Evolutionary conservation across 768 basidiomycete species (phyloP).

Genomic region (Boletus subparvulus): DNA sequence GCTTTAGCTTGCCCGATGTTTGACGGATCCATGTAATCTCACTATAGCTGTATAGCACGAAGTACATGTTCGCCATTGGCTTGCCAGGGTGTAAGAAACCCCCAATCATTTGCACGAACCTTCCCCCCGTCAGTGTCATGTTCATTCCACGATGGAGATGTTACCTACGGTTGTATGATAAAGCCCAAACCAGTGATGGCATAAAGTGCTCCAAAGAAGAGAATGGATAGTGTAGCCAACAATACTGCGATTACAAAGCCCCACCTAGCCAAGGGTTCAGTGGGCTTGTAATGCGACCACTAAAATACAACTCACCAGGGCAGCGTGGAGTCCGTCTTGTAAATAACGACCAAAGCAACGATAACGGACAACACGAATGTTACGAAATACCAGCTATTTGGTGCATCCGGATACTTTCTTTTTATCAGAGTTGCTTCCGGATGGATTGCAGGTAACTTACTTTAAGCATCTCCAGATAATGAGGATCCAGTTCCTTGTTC

Average conservation of each 20-base stretch:
- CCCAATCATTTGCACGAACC: constrained; percentile 39
- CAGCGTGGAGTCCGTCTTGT: constrained; percentile 51
- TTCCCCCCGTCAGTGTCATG: constrained; percentile 1
- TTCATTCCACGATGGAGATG: not conserved
- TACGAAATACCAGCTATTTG: constrained; percentile 35
- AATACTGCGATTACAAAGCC: constrained; percentile 50
- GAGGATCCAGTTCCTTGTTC: constrained; percentile 48
- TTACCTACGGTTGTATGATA: constrained; percentile 26
- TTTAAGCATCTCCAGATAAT: constrained; percentile 50
- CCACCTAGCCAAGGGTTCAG: constrained; percentile 32
- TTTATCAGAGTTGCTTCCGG: not conserved
- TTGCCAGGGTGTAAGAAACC: constrained; percentile 38
- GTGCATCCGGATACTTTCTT: constrained; percentile 36
- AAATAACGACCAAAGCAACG: constrained; percentile 55
- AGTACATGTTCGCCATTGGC: constrained; percentile 46
- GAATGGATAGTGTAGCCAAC: constrained; percentile 50
- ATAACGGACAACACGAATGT: constrained; percentile 34
- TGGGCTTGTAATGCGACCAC: not conserved
- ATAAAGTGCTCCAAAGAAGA: constrained; percentile 54
- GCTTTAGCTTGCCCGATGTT: constrained; percentile 42
- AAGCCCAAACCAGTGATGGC: constrained; percentile 44
- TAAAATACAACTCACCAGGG: constrained; percentile 41
- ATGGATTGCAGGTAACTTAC: constrained; percentile 28
- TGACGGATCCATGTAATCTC: constrained; percentile 9
- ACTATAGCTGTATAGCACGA: constrained; percentile 49